Base-by-base conservation (phyloP, 139 green algal genomes). In the Chlorella sorokiniana region DNA sequence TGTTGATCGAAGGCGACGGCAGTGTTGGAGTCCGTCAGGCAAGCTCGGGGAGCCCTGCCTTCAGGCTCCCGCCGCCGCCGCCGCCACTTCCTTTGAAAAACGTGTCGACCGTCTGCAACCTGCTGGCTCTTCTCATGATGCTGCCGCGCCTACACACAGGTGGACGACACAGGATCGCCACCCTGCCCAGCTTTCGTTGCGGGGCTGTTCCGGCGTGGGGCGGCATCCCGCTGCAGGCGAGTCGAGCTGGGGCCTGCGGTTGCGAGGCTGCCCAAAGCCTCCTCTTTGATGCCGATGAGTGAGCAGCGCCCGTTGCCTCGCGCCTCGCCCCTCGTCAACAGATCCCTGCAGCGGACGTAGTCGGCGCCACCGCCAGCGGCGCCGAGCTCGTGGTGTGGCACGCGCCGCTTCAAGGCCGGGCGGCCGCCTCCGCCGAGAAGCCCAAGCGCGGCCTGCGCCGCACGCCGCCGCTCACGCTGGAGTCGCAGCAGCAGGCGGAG, bases 391-490 rank as follows among this genome's bases (percentile, higher is more conserved):
- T 42, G 59, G 72, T 81, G 23, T 81, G 75, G 75, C 59, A 81
- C 41, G 61, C 75, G 0, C 75, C 61, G 23, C 73, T 79, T 25
- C 7, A 22, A 27, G 40, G 40, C 35, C 20, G 27, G 11, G 16
- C 56, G 16, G 18, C 56, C n/a, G 56, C 56, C 6, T 6, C 27
- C 23, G 25, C 11, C 0, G 48, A 70, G 51, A 78, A 68, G 25
- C 82, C 82, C 25, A 35, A 27, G 8, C 82, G 82, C 20, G 14
- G 35, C 23, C 4, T 83, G n/a, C n/a, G 35, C 35, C 80, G 42
- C 31, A 86, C 81, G 2, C 81, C 62, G 45, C 35, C 35, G 33
- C 41, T 85, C 23, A 25, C 33, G 35, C n/a, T 85, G 10, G 51
- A 56, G 35, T 64, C 69, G 0, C 51, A 38, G 5, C 59, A 38